Base-by-base conservation (phyloP, 305 asterid genomes). In the Fraxinus albicans region DNA sequence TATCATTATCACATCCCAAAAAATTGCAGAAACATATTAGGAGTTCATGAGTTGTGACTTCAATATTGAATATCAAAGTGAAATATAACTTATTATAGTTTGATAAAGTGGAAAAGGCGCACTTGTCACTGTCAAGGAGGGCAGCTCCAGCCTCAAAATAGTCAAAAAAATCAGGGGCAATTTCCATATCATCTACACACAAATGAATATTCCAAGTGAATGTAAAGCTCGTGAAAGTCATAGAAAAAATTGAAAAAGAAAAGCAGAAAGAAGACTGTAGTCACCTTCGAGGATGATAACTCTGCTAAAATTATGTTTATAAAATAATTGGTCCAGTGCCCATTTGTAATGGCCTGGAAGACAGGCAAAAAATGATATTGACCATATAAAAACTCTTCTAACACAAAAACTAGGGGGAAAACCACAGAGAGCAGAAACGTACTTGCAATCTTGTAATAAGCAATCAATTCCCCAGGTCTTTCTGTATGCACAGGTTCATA, bases 401-500 rank as follows among this genome's bases (percentile, higher is more conserved):
- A 82, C 78, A 34, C 8, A 73, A 81, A 12, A 79, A 80, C 69
- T 36, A 29, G 79, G 29, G 77, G 82, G 76, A 63, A 84, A 78
- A 63, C 83, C 79, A 84, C 75, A 25, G 38, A 81, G 77, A 78
- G 33, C 76, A 77, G 85, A 83, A 80, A 79, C 88, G 87, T 91
- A 96, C 98, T 93, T 88, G 99, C 98, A 90, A 96, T 96, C 89
- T 96, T 95, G 93, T 96, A 96, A 89, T 96, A 96, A 77, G 99
- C 98, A 79, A 94, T 90, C 91, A 95, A 63, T 85, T 96, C 99
- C 85, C 98, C 98, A 12, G 99, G 95, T 70, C 97, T 95, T 82
- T 95, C 98, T 60, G 98, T 88, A 74, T 89, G 91, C 85, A 95
- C 97, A 77, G 98, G 97, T 86, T 87, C 93, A 89, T 84, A 89